These are phyloP conservation scores for Naumovozyma castellii DNA, from an alignment of 805 yeast species.

Conservation along the genomic window DNA sequence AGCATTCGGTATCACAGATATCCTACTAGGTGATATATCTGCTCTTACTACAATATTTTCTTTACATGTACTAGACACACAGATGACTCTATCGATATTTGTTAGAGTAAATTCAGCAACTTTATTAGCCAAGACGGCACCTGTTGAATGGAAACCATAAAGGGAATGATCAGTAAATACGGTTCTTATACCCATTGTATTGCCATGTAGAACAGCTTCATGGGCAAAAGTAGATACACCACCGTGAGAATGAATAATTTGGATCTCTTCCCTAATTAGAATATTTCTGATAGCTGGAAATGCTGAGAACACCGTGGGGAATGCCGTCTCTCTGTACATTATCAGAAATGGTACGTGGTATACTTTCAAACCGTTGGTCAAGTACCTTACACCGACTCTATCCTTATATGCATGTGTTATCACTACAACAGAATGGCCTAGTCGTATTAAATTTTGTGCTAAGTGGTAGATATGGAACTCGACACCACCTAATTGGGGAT, in stretches of 20 bases:
- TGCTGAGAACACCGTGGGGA: slow-evolving; percentile 82
- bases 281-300: slow-evolving; percentile 83
- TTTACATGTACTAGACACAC: slow-evolving; percentile 93
- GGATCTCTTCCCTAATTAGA: slow-evolving; percentile 72
- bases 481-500: slow-evolving; percentile 97
- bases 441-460: slow-evolving; percentile 66
- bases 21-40: slow-evolving; percentile 61
- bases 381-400: slow-evolving; percentile 69
- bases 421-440: slow-evolving; percentile 79
- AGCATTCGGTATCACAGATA: slow-evolving; percentile 94
- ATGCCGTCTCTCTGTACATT: slow-evolving; percentile 72
- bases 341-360: slow-evolving; percentile 80
- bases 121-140: slow-evolving; percentile 79
- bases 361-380: slow-evolving; percentile 86
- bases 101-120: slow-evolving; percentile 70
- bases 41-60: slow-evolving; percentile 91
- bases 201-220: slow-evolving; percentile 85
- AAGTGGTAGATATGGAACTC: slow-evolving; percentile 91
- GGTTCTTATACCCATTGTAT: slow-evolving; percentile 85
- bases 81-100: slow-evolving; percentile 87
- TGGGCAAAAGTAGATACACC: slow-evolving; percentile 78
- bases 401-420: slow-evolving; percentile 84
- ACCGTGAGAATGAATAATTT: slow-evolving; percentile 93
- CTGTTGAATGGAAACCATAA: slow-evolving; percentile 85
- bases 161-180: slow-evolving; percentile 94